A percentile compares a stretch with the other conserved stretches of the same genome.
Evolutionary conservation across 23 red algal species (phyloP).

Genomic region (Gracilariopsis chorda): DNA sequence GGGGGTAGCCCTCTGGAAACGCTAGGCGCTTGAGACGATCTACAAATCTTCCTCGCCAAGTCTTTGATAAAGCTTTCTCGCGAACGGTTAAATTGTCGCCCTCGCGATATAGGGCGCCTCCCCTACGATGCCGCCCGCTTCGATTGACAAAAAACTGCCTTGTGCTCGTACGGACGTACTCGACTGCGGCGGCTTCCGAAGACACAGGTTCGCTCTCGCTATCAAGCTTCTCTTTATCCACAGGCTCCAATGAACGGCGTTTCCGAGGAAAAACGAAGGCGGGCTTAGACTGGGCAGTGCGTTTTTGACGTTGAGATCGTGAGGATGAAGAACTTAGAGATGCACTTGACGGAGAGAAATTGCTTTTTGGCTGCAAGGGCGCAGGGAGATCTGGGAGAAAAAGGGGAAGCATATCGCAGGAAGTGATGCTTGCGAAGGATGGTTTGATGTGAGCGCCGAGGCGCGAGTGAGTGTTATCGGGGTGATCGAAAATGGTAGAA

Average conservation of each 20-base stretch:
- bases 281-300: not conserved
- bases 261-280: slow-evolving; percentile 4
- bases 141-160: slow-evolving; percentile 62
- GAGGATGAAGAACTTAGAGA: not conserved
- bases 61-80: slow-evolving; percentile 40
- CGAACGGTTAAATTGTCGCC: slow-evolving; percentile 50
- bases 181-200: slow-evolving; percentile 55
- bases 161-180: slow-evolving; percentile 61
- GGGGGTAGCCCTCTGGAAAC: slow-evolving; percentile 89
- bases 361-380: not conserved
- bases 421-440: not conserved
- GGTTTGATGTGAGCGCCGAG: no score
- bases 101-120: not conserved
- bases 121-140: not conserved
- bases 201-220: slow-evolving; percentile 48
- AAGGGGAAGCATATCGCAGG: not conserved
- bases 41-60: slow-evolving; percentile 69
- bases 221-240: not conserved
- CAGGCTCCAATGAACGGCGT: not conserved
- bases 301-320: not conserved
- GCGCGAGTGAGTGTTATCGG: no score
- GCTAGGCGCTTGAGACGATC: slow-evolving; percentile 71
- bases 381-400: not conserved
- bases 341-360: not conserved
- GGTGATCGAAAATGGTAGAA: no score